Percentiles rank a stretch among this genome's conserved stretches.
Evolutionary conservation across 768 basidiomycete genomes (phyloP).

Genomic region (Tremella fuciformis): DNA sequence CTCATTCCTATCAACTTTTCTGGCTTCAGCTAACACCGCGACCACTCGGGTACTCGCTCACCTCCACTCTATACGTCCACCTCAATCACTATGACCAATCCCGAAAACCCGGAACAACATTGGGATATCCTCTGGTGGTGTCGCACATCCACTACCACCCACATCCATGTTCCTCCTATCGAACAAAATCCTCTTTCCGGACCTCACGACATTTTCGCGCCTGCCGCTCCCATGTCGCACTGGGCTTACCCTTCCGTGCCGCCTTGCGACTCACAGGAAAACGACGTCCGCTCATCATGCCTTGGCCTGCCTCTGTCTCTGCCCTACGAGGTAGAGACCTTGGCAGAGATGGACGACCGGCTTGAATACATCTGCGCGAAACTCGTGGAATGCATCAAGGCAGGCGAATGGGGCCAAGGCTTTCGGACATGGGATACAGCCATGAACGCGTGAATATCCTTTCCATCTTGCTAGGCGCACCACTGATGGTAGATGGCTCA

Average conservation of each 20-base stretch:
- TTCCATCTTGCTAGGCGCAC: background rate
- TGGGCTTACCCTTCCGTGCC: conserved; percentile 24
- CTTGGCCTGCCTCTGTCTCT: conserved; percentile 53
- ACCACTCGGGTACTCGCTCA: conserved; percentile 17
- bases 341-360: conserved; percentile 70
- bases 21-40: background rate
- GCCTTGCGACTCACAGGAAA: conserved; percentile 25
- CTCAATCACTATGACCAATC: background rate
- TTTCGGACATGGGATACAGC: conserved; percentile 64
- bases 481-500: conserved; percentile 62
- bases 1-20: background rate
- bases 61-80: conserved; percentile 16
- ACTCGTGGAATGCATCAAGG: conserved; percentile 69
- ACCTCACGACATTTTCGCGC: background rate
- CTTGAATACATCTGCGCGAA: conserved; percentile 69
- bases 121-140: conserved; percentile 1
- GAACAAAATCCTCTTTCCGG: background rate
- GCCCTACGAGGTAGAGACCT: conserved; percentile 74
- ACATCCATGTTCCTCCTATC: background rate
- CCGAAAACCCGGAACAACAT: no score
- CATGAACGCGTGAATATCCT: conserved; percentile 12
- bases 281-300: conserved; percentile 41
- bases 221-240: background rate
- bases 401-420: conserved; percentile 77
- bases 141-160: background rate